phyloP scores from a whole-genome alignment of 768 basidiomycete species.

The Lactifluus echinatus region DNA sequence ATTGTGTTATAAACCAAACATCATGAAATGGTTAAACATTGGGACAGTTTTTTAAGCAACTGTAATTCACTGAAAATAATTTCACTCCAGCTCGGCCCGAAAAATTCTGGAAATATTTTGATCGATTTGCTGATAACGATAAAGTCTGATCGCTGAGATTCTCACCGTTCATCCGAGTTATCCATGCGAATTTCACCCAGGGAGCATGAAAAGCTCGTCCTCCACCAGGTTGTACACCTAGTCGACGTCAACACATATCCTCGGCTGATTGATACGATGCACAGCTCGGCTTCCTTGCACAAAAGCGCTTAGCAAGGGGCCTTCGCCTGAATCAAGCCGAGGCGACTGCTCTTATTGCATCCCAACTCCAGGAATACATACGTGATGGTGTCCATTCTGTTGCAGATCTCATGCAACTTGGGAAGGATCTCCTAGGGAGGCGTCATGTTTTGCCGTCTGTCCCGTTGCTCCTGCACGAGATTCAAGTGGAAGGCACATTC shows the following conservation, averaged over 20 bases:
- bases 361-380: constrained; percentile 89
- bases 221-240: constrained; percentile 45
- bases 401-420: constrained; percentile 86
- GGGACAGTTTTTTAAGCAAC: too few species aligned
- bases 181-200: constrained; percentile 67
- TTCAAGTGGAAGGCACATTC: constrained; percentile 94
- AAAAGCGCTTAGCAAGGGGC: constrained; percentile 92
- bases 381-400: constrained; percentile 85
- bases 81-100: too few species aligned
- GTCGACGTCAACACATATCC: constrained; percentile 23
- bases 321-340: constrained; percentile 81
- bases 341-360: constrained; percentile 81
- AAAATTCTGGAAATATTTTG: too few species aligned
- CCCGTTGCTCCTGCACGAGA: constrained; percentile 63
- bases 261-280: background rate
- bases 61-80: too few species aligned
- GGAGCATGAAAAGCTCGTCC: constrained; percentile 65
- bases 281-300: constrained; percentile 81
- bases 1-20: too few species aligned
- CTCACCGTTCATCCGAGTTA: too few species aligned
- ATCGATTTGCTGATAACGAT: too few species aligned
- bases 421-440: constrained; percentile 80
- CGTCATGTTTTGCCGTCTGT: constrained; percentile 86
- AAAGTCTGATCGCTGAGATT: too few species aligned
- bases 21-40: too few species aligned